Evolutionary conservation across 192 early-diverging fungal genomes (phyloP).

Genomic region (Coemansia sp.): DNA sequence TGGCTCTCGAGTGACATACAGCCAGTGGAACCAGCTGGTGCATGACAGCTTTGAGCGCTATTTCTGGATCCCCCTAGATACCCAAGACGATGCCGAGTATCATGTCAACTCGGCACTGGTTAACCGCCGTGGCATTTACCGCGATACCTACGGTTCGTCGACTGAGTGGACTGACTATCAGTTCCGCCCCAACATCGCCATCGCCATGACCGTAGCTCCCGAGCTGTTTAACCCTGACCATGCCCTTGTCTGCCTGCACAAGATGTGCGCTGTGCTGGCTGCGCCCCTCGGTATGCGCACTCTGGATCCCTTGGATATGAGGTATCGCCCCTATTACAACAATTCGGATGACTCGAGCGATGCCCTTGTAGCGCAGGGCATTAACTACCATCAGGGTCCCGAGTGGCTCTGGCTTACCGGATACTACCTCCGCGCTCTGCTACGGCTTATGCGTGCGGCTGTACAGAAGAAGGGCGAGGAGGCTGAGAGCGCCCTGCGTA

Average conservation of each 20-base stretch:
- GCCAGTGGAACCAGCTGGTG: slow-evolving; percentile 78
- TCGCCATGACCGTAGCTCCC: slow-evolving; percentile 93
- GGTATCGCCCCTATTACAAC: slow-evolving; percentile 92
- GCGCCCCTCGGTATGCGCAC: slow-evolving; percentile 95
- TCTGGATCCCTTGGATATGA: slow-evolving; percentile 88
- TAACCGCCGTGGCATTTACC: slow-evolving; percentile 91
- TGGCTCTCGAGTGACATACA: slow-evolving; percentile 56
- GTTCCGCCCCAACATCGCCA: slow-evolving; percentile 85
- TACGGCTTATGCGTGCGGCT: slow-evolving; percentile 60
- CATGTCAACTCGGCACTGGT: slow-evolving; percentile 59
- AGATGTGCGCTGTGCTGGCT: slow-evolving; percentile 65
- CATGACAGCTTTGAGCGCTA: slow-evolving; percentile 79
- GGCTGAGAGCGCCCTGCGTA: slow-evolving; percentile 54
- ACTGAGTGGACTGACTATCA: slow-evolving; percentile 84
- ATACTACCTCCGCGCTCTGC: slow-evolving; percentile 84
- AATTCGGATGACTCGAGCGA: slow-evolving; percentile 89
- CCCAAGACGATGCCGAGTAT: slow-evolving; percentile 61
- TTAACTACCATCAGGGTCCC: slow-evolving; percentile 98
- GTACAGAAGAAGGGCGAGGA: slow-evolving; percentile 11
- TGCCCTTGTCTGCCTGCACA: slow-evolving; percentile 65
- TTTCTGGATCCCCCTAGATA: slow-evolving; percentile 87
- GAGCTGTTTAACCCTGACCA: slow-evolving; percentile 84
- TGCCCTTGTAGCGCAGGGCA: slow-evolving; percentile 85
- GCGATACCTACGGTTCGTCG: slow-evolving; percentile 77
- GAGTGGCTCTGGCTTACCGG: slow-evolving; percentile 97